A percentile compares a stretch with the other conserved stretches of the same genome.
Evolutionary conservation across 2,329 filamentous ascomycete species (phyloP).

Genomic region (Zymoseptoria tritici): DNA sequence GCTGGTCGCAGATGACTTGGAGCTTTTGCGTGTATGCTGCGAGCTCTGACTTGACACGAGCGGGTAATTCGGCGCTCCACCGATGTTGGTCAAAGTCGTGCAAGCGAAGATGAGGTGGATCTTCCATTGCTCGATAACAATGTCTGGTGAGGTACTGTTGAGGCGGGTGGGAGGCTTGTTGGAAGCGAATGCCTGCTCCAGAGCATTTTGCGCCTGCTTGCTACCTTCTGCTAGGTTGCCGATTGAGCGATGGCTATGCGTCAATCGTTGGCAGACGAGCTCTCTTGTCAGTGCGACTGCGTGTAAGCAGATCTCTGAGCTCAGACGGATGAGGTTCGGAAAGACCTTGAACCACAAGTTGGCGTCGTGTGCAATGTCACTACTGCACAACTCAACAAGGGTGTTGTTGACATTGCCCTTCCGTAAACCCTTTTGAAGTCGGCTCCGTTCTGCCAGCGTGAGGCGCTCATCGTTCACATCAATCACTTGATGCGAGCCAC

Average conservation of each 20-base stretch:
- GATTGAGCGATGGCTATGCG: conserved; percentile 88
- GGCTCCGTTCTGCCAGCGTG: conserved; percentile 84
- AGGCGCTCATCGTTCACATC: conserved; percentile 87
- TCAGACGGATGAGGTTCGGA: conserved; percentile 84
- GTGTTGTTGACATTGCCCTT: conserved; percentile 78
- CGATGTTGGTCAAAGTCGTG: conserved; percentile 73
- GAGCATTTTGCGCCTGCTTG: conserved; percentile 47
- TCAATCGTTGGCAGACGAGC: conserved; percentile 81
- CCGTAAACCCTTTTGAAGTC: conserved; percentile 81
- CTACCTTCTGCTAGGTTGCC: conserved; percentile 65
- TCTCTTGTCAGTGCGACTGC: conserved; percentile 86
- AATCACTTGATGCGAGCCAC: conserved; percentile 80
- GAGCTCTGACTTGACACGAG: conserved; percentile 44
- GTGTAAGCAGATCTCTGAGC: conserved; percentile 84
- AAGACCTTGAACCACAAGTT: conserved; percentile 98
- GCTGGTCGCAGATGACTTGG: conserved; percentile 56
- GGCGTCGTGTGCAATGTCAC: conserved; percentile 88
- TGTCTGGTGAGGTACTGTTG: conserved; percentile 67
- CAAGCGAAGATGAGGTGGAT: conserved; percentile 95
- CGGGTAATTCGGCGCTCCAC: conserved; percentile 55
- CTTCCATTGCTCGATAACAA: conserved; percentile 96
- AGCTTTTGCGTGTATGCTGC: conserved; percentile 76
- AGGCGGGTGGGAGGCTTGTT: conserved; percentile 32
- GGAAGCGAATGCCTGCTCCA: conserved; percentile 47
- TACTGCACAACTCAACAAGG: conserved; percentile 87